Percentiles rank a stretch among this genome's conserved stretches.
Evolutionary conservation across 2,329 filamentous ascomycete species (phyloP).

Genomic region (Xylaria multiplex): DNA sequence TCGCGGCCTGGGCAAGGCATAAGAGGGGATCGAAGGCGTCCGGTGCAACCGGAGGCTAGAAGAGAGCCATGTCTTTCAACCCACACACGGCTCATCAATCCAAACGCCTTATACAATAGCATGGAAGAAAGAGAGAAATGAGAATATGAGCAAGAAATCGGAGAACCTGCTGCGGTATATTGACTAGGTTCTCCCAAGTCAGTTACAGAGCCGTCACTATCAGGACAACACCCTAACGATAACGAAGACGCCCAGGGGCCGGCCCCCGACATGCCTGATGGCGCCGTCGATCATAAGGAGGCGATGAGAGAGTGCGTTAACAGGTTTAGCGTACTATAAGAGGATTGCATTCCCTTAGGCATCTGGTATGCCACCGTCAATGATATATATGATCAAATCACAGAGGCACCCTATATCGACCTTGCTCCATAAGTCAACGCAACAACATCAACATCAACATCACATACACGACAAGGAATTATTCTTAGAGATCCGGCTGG

Average conservation of each 20-base stretch:
- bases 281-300: too few species aligned
- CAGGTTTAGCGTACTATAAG: too few species aligned
- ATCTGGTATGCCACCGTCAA: too few species aligned
- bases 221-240: too few species aligned
- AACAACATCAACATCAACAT: neutral
- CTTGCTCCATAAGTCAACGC: too few species aligned
- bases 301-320: too few species aligned
- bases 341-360: too few species aligned
- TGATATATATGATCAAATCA: too few species aligned
- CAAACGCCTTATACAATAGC: neutral
- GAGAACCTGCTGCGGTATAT: neutral
- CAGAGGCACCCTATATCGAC: too few species aligned
- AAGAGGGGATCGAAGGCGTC: neutral
- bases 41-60: neutral
- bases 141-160: neutral
- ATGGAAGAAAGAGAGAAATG: neutral
- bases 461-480: neutral
- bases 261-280: too few species aligned
- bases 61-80: neutral
- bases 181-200: neutral
- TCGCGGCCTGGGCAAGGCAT: neutral
- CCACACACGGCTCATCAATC: too few species aligned
- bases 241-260: too few species aligned
- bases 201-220: neutral
- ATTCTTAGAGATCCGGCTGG: neutral